Evolutionary conservation across 2,329 filamentous ascomycete genomes (phyloP).

Genomic region (Penicillium sp.): DNA sequence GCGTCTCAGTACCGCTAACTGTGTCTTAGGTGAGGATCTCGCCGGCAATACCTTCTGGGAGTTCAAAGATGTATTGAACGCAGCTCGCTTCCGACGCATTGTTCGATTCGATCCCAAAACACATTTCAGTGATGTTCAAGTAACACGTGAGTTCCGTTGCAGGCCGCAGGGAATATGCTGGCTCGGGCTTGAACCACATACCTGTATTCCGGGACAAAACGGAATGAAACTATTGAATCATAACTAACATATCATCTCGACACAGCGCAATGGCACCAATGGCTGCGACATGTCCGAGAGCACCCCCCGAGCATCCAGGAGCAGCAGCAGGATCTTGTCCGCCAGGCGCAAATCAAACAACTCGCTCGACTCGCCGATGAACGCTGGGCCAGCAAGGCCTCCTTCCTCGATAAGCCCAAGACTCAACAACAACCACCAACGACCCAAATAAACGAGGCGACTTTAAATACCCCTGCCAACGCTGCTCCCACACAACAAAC

Average conservation of each 20-base stretch:
- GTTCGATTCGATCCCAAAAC: slow-evolving; percentile 54
- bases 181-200: neutral
- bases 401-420: slow-evolving; percentile 56
- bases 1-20: slow-evolving; percentile 12
- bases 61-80: slow-evolving; percentile 58
- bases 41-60: slow-evolving; percentile 66
- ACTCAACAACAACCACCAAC: slow-evolving; percentile 49
- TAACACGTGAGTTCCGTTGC: slow-evolving; percentile 50
- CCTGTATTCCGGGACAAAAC: neutral
- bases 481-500: slow-evolving; percentile 24
- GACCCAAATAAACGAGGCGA: slow-evolving; percentile 44
- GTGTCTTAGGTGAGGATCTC: slow-evolving; percentile 55
- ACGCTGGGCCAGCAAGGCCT: slow-evolving; percentile 59
- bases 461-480: slow-evolving; percentile 36
- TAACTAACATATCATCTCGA: slow-evolving; percentile 15
- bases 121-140: slow-evolving; percentile 59
- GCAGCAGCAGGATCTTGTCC: slow-evolving; percentile 56
- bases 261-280: slow-evolving; percentile 65
- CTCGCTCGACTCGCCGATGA: slow-evolving; percentile 60
- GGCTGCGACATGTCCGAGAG: slow-evolving; percentile 61
- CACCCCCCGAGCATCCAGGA: slow-evolving; percentile 58
- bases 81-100: slow-evolving; percentile 56
- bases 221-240: neutral
- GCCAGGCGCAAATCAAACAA: slow-evolving; percentile 58
- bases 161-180: neutral